phyloP scores from a whole-genome alignment of 2,329 filamentous ascomycete species.

The Aspergillus bombycis region DNA sequence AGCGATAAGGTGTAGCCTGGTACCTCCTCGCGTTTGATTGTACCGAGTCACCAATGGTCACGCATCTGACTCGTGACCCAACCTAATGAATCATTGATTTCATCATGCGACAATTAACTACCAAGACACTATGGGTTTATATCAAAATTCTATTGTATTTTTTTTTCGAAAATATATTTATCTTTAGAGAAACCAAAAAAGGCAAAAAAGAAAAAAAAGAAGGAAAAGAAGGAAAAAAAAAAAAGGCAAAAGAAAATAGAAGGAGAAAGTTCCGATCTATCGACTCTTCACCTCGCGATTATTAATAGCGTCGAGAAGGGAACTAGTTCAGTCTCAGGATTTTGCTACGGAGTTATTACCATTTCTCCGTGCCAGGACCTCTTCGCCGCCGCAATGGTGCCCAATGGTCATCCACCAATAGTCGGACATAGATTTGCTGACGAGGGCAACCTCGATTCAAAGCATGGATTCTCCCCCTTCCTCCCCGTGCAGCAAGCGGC shows the following conservation, averaged over 20 bases:
- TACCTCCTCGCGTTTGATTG: neutral
- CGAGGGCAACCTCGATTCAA: neutral
- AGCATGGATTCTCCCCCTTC: neutral
- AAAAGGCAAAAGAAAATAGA: neutral
- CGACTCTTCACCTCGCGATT: neutral
- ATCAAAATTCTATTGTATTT: neutral
- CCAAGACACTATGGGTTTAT: neutral
- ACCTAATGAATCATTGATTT: slow-evolving; percentile 11
- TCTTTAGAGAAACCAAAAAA: neutral
- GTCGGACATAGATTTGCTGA: neutral
- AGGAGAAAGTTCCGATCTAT: neutral
- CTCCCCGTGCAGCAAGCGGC: neutral
- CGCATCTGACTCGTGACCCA: neutral
- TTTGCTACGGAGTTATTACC: neutral
- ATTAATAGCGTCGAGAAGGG: neutral
- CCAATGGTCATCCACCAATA: slow-evolving; percentile 10
- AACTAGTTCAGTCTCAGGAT: neutral
- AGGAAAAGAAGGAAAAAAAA: neutral
- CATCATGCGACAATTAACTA: neutral
- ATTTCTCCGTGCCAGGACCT: neutral
- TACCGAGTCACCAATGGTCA: neutral
- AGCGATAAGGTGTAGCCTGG: slow-evolving; percentile 5
- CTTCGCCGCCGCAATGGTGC: slow-evolving; percentile 14
- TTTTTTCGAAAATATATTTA: neutral
- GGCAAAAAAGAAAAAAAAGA: neutral